Evolutionary conservation across 2,329 filamentous ascomycete genomes (phyloP), one percentile per base, ranked within the genome.

Genomic region (Penicillium thymicola): DNA sequence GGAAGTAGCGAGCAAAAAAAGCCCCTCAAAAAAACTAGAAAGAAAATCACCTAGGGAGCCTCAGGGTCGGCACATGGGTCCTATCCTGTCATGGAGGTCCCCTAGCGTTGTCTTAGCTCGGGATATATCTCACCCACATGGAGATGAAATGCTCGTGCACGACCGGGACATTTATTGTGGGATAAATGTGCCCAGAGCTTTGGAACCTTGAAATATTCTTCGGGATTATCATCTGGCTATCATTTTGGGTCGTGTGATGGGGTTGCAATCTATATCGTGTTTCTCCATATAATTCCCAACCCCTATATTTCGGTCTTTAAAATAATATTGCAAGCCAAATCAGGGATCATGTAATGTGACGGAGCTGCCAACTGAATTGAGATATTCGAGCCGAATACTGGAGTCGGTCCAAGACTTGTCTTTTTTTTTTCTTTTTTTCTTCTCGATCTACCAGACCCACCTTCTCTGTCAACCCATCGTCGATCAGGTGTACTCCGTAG

Each of bases 401-500:
- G 44, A 59, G 52, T 57, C 38, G 46, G 60, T 57, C 48, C 51
- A 54, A 57, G 32, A 45, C 47, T 52, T 46, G 36, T 23, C 32
- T 18, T 57, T 34, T 41, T 55, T n/a, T n/a, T n/a, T n/a, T n/a
- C n/a, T n/a, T n/a, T n/a, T n/a, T n/a, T n/a, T 50, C 52, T 60
- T 30, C 10, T 21, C 30, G 50, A 54, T 56, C 48, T 59, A 37
- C 41, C 48, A 38, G 54, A 52, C 37, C 59, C 63, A 62, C 59
- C 48, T 37, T 37, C 36, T 42, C 54, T 58, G 62, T 65, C 62
- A 63, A 59, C 57, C 40, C 34, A 40, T 53, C 51, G 63, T 63
- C 60, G 63, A 65, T 65, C 62, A 65, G 62, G 51, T 40, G 61
- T 54, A 51, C n/a, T n/a, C n/a, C n/a, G n/a, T n/a, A 25, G 4